Evolutionary conservation across 768 basidiomycete genomes (phyloP).

Genomic region (Lactarius sp.): DNA sequence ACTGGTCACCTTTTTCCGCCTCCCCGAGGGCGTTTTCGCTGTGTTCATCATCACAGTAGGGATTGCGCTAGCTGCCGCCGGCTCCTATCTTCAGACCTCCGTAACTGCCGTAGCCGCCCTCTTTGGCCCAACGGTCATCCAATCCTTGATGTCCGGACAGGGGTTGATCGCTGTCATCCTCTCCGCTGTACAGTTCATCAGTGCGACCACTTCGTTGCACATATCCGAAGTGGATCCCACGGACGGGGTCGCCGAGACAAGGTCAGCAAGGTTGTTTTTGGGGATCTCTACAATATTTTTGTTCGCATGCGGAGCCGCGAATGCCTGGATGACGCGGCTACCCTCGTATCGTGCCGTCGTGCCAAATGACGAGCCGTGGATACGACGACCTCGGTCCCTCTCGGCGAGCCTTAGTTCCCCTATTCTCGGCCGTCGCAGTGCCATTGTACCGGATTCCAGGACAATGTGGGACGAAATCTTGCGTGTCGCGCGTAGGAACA

Average conservation of each 20-base stretch:
- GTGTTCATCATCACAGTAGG: conserved; percentile 60
- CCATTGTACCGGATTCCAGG: conserved; percentile 35
- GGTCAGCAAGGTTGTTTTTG: conserved; percentile 73
- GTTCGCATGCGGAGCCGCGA: conserved; percentile 46
- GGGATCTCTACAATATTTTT: conserved; percentile 64
- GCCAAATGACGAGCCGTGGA: conserved; percentile 38
- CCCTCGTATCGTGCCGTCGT: conserved; percentile 54
- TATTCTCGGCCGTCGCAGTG: conserved; percentile 32
- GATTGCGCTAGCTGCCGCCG: conserved; percentile 52
- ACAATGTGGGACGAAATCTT: conserved; percentile 36
- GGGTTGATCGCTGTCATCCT: conserved; percentile 81
- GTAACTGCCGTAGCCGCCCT: conserved; percentile 76
- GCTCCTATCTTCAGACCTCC: conserved; percentile 73
- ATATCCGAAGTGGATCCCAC: conserved; percentile 21
- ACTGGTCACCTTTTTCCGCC: conserved; percentile 56
- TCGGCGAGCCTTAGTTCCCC: conserved; percentile 36
- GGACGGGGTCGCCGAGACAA: conserved; percentile 53
- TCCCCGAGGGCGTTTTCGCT: conserved; percentile 55
- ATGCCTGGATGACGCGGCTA: conserved; percentile 52
- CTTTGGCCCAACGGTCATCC: conserved; percentile 68
- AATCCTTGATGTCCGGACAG: conserved; percentile 78
- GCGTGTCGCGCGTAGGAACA: conserved; percentile 58
- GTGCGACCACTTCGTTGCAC: conserved; percentile 54
- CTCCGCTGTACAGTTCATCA: conserved; percentile 68
- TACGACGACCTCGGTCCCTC: conserved; percentile 27